Evolutionary conservation across 805 yeast genomes (phyloP), one percentile per base, ranked within the genome.

Genomic region (Kazachstania viticola): DNA sequence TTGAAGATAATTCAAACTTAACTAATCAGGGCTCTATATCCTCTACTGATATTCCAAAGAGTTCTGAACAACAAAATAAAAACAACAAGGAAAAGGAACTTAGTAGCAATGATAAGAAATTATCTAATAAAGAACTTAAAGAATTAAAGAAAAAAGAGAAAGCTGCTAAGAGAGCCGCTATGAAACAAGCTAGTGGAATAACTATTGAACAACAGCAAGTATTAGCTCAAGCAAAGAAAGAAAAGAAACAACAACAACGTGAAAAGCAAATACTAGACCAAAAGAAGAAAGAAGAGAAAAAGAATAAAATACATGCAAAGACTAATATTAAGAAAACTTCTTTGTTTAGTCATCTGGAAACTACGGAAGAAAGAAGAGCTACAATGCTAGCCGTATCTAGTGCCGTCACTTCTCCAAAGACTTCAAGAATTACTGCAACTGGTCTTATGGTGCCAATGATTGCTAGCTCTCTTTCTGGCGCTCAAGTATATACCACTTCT

Each of bases 81-180:
- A n/a, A n/a, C n/a, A n/a, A n/a, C n/a, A n/a, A n/a, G n/a, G n/a
- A n/a, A n/a, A n/a, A n/a, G n/a, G n/a, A n/a, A n/a, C n/a, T n/a
- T n/a, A n/a, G n/a, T n/a, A n/a, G n/a, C n/a, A 37, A 37, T 15
- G 51, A 48, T 21, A 53, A 53, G 37, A 57, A 60, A 34, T 54
- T 78, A 27, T 58, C 81, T 8, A 82, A 82, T 42, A 85, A 84
- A 46, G 94, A 87, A 55, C 64, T 83, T 39, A 87, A 87, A 54
- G 95, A 83, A 46, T 62, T 76, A 71, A 82, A 84, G 54, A 87
- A 85, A 64, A 73, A 73, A 46, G 94, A 85, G 49, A 87, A 88
- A 60, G 91, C 91, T 11, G 94, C 91, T 25, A 82, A 83, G 54
- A 69, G 97, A 53, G 91, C 95, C 2, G 94, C 95, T 2, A 73